Conservation (phyloP, 1,284 basidiomycete species). For the Papiliotrema laurentii region DNA sequence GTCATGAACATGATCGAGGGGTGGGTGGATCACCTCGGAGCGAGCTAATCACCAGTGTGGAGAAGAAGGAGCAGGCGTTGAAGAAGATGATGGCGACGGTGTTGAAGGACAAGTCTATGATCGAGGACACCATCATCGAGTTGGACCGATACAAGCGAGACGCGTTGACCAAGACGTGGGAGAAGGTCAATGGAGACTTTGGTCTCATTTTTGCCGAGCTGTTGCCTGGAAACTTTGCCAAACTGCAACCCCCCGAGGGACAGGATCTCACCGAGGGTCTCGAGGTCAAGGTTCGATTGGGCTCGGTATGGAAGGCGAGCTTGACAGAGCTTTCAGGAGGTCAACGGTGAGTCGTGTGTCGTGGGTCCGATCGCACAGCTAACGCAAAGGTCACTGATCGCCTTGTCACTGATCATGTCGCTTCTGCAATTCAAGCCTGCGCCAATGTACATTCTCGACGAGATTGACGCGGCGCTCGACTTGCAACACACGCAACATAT, state of each 20-base stretch:
- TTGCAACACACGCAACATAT: slow-evolving; percentile 96
- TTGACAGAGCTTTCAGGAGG: slow-evolving; percentile 96
- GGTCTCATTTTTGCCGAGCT: slow-evolving; percentile 95
- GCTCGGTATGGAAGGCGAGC: slow-evolving; percentile 94
- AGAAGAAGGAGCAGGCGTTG: slow-evolving; percentile 84
- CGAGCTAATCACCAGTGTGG: slow-evolving; percentile 60
- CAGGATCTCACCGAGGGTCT: slow-evolving; percentile 91
- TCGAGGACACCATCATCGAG: slow-evolving; percentile 89
- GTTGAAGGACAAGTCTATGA: slow-evolving; percentile 90
- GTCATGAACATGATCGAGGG: slow-evolving; percentile 94
- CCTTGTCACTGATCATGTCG: slow-evolving; percentile 95
- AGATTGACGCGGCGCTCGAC: slow-evolving; percentile 95
- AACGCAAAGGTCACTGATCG: slow-evolving; percentile 76
- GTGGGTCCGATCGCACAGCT: not conserved
- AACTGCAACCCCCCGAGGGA: slow-evolving; percentile 87
- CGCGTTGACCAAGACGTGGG: slow-evolving; percentile 89
- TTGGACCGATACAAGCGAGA: slow-evolving; percentile 93
- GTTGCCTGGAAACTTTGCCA: slow-evolving; percentile 93
- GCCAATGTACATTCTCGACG: slow-evolving; percentile 99
- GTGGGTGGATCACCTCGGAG: slow-evolving; percentile 50
- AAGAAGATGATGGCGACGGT: slow-evolving; percentile 88
- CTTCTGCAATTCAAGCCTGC: slow-evolving; percentile 97
- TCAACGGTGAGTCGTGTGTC: slow-evolving; percentile 65
- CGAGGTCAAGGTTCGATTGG: slow-evolving; percentile 94
- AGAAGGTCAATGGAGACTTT: slow-evolving; percentile 94